Evolutionary conservation across 371 early-diverging fungal species (phyloP).

Genomic region (Mucor piriformis): DNA sequence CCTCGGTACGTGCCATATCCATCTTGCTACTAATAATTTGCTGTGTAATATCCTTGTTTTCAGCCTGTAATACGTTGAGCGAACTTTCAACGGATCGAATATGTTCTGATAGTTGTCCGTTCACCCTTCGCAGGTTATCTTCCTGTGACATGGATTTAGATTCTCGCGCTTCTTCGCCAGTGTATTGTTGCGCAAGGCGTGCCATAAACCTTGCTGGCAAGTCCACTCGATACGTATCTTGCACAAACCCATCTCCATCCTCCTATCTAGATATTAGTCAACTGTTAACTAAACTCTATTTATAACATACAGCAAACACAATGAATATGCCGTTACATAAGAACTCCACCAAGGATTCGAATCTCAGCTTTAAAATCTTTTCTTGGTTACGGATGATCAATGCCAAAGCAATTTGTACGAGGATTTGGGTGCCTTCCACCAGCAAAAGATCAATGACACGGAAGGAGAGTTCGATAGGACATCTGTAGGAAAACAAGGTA

Average conservation of each 20-base stretch:
- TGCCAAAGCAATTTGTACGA: constrained; percentile 86
- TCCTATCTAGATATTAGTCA: too few relatives aligned
- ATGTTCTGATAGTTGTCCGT: constrained; percentile 66
- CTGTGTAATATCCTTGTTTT: constrained; percentile 68
- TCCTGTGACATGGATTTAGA: constrained; percentile 39
- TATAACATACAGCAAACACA: constrained; percentile 46
- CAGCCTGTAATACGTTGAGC: constrained; percentile 64
- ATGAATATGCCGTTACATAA: constrained; percentile 81
- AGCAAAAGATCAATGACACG: constrained; percentile 90
- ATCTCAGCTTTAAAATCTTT: constrained; percentile 72
- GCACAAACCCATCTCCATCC: constrained; percentile 38
- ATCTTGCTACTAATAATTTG: constrained; percentile 60
- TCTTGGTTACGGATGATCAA: constrained; percentile 81
- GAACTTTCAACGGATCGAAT: constrained; percentile 62
- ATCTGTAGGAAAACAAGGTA: constrained; percentile 82
- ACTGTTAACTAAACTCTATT: too few relatives aligned
- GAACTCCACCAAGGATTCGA: constrained; percentile 83
- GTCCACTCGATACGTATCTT: constrained; percentile 49
- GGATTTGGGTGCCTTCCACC: constrained; percentile 86
- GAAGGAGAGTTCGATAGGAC: constrained; percentile 82
- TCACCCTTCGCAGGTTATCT: constrained; percentile 69
- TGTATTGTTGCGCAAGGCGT: constrained; percentile 44
- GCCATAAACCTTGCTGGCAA: constrained; percentile 35
- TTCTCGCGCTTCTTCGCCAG: constrained; percentile 44
- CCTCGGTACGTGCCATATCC: constrained; percentile 57